Conservation (phyloP, 208 protist species). For the Angomonas ambiguus region DNA sequence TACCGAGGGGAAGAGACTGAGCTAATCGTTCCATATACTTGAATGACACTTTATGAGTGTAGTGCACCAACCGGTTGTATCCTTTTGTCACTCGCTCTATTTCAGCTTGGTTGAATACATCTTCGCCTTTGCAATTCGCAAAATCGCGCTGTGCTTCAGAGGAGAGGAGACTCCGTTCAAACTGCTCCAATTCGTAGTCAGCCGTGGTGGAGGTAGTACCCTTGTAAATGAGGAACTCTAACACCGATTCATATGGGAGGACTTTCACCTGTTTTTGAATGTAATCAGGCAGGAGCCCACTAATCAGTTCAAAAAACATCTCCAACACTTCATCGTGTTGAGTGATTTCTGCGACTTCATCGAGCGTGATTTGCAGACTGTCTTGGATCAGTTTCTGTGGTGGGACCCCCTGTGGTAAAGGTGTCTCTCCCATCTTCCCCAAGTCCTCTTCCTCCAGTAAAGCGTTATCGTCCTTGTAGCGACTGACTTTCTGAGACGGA, state of each 20-base stretch:
- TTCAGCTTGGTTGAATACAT: not conserved
- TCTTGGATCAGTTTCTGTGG: not conserved
- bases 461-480: not conserved
- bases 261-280: constrained; percentile 30
- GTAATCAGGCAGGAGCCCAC: constrained; percentile 16
- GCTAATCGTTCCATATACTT: constrained; percentile 21
- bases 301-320: constrained; percentile 19
- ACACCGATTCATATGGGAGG: constrained; percentile 19
- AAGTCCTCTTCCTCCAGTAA: not conserved
- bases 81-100: constrained; percentile 15
- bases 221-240: constrained; percentile 14
- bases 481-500: not conserved
- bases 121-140: not conserved
- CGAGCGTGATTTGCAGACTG: constrained; percentile 15
- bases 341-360: constrained; percentile 27
- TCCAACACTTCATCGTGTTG: constrained; percentile 34
- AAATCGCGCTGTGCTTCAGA: not conserved
- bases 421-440: not conserved
- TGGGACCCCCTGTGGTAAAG: not conserved
- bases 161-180: not conserved
- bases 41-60: constrained; percentile 22
- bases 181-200: not conserved
- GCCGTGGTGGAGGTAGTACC: not conserved
- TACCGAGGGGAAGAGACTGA: constrained; percentile 23
- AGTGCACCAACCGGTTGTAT: constrained; percentile 12